These are phyloP conservation scores for Calophaca sinica DNA, from an alignment of 306 rosid species.

Conservation along the genomic window DNA sequence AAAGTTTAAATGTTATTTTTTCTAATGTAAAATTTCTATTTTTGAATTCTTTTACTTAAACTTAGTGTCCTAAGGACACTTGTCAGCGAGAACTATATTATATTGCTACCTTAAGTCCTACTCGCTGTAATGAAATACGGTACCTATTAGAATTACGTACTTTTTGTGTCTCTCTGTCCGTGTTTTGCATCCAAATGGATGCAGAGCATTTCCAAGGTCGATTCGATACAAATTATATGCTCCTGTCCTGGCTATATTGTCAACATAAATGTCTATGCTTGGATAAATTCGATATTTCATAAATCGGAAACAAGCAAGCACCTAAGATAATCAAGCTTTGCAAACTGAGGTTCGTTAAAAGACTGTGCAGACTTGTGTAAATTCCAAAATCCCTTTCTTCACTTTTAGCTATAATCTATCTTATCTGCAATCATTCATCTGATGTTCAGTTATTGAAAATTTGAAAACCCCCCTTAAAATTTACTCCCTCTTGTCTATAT, in stretches of 20 bases:
- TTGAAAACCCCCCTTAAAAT: no score
- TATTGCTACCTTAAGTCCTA: neutral
- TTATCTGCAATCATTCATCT: neutral
- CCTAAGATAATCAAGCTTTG: neutral
- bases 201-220: conserved; percentile 1
- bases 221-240: neutral
- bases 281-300: conserved; percentile 6
- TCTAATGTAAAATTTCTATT: no score
- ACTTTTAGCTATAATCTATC: neutral
- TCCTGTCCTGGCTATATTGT: neutral
- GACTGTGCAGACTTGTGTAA: neutral
- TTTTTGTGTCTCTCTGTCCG: neutral
- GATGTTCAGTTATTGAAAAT: neutral
- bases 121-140: conserved; percentile 22
- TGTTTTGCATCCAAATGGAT: conserved; percentile 31
- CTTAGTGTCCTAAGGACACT: no score
- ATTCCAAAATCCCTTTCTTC: neutral
- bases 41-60: no score
- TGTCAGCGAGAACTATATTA: no score
- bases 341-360: neutral
- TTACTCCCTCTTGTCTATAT: no score
- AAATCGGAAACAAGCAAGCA: conserved; percentile 21
- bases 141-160: neutral
- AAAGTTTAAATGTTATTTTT: no score
- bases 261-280: neutral